Evolutionary conservation across 2,329 filamentous ascomycete genomes (phyloP).

Genomic region (Pseudofabraea citricarpa): DNA sequence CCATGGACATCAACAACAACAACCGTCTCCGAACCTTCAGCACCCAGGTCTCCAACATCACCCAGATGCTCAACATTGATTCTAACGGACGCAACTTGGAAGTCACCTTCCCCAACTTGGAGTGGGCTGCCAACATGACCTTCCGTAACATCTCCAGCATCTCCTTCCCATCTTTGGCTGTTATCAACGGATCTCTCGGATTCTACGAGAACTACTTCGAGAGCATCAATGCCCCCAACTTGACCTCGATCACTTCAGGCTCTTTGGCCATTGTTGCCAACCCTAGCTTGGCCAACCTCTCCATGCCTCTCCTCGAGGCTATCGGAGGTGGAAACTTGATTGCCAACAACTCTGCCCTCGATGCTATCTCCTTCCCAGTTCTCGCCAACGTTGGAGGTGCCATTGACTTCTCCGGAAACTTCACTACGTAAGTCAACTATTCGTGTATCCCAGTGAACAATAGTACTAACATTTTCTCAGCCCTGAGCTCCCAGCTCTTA

Average conservation of each 20-base stretch:
- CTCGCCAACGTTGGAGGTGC: conserved; percentile 72
- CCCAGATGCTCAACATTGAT: conserved; percentile 63
- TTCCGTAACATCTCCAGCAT: conserved; percentile 76
- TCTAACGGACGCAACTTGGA: conserved; percentile 73
- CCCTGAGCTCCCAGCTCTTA: conserved; percentile 62
- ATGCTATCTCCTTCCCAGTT: conserved; percentile 60
- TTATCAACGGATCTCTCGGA: conserved; percentile 73
- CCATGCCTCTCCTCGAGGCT: conserved; percentile 61
- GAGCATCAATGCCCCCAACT: conserved; percentile 59
- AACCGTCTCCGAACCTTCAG: conserved; percentile 68
- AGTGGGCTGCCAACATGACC: conserved; percentile 74
- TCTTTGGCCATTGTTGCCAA: conserved; percentile 62
- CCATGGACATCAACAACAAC: conserved; percentile 90
- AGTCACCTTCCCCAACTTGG: conserved; percentile 72
- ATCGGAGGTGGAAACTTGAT: conserved; percentile 79
- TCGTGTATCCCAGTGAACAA: background rate
- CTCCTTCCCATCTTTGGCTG: conserved; percentile 65
- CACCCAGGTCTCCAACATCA: conserved; percentile 75
- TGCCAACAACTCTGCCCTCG: conserved; percentile 81
- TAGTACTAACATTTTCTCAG: conserved; percentile 41
- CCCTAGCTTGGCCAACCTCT: conserved; percentile 64
- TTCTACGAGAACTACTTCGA: conserved; percentile 74
- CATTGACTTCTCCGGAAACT: conserved; percentile 79
- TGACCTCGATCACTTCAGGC: conserved; percentile 56
- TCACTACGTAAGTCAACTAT: conserved; percentile 62